Conservation (phyloP, 177 flowering plant genomes). For the Vitis hybrid region DNA sequence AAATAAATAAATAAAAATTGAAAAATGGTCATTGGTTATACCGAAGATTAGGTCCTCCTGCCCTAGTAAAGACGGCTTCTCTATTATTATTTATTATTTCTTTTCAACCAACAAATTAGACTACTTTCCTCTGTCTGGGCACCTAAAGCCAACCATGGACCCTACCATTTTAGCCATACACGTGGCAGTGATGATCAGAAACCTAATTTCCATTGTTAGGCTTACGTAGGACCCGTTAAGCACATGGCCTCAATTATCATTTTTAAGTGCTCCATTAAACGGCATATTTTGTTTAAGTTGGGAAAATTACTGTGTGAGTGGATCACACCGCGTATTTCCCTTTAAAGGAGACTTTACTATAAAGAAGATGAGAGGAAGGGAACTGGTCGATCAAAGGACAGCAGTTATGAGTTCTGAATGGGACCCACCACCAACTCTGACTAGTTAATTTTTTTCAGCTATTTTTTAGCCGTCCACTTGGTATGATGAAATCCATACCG, state of each 20-base stretch:
- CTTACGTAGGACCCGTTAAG: not conserved
- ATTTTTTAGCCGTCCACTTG: no score
- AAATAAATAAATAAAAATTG: not conserved
- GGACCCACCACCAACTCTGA: no score
- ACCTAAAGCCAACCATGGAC: slow-evolving; percentile 8
- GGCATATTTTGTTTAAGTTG: no score
- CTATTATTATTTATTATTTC: not conserved
- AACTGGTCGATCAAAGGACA: no score
- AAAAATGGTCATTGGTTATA: slow-evolving; percentile 10
- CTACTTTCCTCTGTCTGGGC: not conserved
- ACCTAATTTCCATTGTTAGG: not conserved
- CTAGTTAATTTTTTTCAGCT: no score
- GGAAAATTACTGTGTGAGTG: no score
- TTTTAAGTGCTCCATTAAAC: not conserved
- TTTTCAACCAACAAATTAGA: not conserved
- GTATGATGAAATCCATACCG: no score
- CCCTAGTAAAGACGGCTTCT: slow-evolving; percentile 17
- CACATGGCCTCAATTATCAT: not conserved
- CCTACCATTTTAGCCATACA: slow-evolving; percentile 2
- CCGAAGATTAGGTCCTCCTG: slow-evolving; percentile 13
- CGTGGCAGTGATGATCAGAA: not conserved
- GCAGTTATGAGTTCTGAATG: no score
- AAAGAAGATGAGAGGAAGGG: no score
- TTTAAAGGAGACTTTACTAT: no score
- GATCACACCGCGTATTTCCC: no score